Percentiles rank a stretch among this genome's conserved stretches.
These are phyloP conservation scores for Trypethelium eluteriae DNA, from an alignment of 495 filamentous ascomycete species.

Conservation along the genomic window DNA sequence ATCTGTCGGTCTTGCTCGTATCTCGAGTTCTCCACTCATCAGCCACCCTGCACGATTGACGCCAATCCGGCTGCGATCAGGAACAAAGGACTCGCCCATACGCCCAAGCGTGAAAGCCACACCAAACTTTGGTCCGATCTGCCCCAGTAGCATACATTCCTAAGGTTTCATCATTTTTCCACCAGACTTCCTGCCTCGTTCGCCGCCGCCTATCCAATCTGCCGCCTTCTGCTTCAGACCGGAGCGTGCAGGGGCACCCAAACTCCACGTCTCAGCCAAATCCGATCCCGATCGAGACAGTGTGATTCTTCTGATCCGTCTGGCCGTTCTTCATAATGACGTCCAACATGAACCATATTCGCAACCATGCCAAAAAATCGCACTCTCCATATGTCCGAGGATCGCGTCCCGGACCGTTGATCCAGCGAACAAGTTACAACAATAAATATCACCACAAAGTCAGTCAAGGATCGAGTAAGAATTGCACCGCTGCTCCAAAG, in stretches of 20 bases:
- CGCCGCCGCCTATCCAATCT: not conserved
- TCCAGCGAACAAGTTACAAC: slow-evolving; percentile 7
- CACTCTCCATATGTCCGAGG: slow-evolving; percentile 7
- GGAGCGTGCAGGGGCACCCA: not conserved
- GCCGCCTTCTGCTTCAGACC: not conserved
- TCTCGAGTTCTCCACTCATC: not conserved
- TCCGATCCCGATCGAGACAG: not conserved
- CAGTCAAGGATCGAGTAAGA: not conserved
- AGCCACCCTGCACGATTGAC: not conserved
- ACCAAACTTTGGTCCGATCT: not conserved
- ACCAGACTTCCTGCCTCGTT: not conserved
- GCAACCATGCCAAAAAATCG: not conserved
- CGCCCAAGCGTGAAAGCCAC: not conserved
- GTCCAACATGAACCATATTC: slow-evolving; percentile 1
- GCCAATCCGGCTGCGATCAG: not conserved
- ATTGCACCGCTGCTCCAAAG: slow-evolving; percentile 4
- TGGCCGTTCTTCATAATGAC: slow-evolving; percentile 1
- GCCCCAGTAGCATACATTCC: not conserved
- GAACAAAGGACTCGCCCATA: not conserved
- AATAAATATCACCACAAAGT: slow-evolving; percentile 12
- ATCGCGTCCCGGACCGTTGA: not conserved
- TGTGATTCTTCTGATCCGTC: not conserved
- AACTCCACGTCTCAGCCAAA: slow-evolving; percentile 7
- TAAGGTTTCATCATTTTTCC: not conserved
- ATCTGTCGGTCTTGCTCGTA: not conserved